A percentile compares a stretch with the other conserved stretches of the same genome.
Conservation (phyloP, 2,329 filamentous ascomycete species). For the Aspergillus quadricinctus region DNA sequence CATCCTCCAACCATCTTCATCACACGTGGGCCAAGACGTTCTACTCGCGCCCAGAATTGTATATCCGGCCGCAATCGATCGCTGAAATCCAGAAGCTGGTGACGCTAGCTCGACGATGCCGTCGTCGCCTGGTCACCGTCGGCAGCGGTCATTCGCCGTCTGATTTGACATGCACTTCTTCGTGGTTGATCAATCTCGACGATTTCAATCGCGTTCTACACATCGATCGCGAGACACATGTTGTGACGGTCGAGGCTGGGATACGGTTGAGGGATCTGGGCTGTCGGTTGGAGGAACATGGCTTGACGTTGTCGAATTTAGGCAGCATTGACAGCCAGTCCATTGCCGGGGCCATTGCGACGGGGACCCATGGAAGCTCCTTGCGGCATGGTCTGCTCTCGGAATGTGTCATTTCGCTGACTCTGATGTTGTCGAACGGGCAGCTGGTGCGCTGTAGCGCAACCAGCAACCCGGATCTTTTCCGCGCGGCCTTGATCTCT, state of each 20-base stretch:
- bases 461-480: conserved; percentile 69
- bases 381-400: conserved; percentile 78
- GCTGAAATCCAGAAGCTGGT: conserved; percentile 80
- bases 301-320: conserved; percentile 82
- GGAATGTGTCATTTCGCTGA: conserved; percentile 68
- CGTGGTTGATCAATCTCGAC: conserved; percentile 94
- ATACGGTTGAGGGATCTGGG: conserved; percentile 76
- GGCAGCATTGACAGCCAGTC: conserved; percentile 95
- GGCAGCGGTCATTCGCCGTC: conserved; percentile 91
- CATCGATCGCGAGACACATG: conserved; percentile 60
- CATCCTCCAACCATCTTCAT: conserved; percentile 67
- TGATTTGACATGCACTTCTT: conserved; percentile 85
- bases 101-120: conserved; percentile 72
- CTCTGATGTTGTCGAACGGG: conserved; percentile 78
- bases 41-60: conserved; percentile 82
- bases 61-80: conserved; percentile 75
- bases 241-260: conserved; percentile 79
- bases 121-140: conserved; percentile 77
- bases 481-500: conserved; percentile 80
- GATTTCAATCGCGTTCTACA: conserved; percentile 68
- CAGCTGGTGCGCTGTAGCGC: conserved; percentile 65
- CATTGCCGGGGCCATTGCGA: conserved; percentile 86
- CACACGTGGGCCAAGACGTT: conserved; percentile 95
- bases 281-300: conserved; percentile 65
- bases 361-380: conserved; percentile 88